phyloP scores from a whole-genome alignment of 768 basidiomycete genomes.

The Trametopsis cervina region DNA sequence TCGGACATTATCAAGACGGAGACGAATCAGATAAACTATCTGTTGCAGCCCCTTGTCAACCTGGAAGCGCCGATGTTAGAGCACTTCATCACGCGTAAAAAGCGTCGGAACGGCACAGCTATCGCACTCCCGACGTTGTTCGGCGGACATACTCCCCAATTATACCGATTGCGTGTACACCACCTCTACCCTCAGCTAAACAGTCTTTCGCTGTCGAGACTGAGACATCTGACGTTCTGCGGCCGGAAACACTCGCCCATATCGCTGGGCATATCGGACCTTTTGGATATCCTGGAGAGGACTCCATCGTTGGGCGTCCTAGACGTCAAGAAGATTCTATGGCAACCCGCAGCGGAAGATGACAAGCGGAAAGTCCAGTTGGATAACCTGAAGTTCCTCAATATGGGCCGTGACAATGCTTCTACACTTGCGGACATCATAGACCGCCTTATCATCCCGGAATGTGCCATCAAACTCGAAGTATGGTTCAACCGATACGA shows the following conservation, averaged over 20 bases:
- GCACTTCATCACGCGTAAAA: slow-evolving; percentile 18
- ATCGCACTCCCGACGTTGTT: slow-evolving; percentile 19
- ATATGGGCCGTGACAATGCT: slow-evolving; percentile 19
- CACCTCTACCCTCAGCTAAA: slow-evolving; percentile 16
- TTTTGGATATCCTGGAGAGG: slow-evolving; percentile 20
- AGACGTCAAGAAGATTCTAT: slow-evolving; percentile 16
- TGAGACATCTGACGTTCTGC: slow-evolving; percentile 17
- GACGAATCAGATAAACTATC: slow-evolving; percentile 12
- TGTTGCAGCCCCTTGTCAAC: slow-evolving; percentile 15
- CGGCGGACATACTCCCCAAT: slow-evolving; percentile 16
- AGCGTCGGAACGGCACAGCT: slow-evolving; percentile 12
- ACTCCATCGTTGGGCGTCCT: slow-evolving; percentile 19
- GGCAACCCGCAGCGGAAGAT: slow-evolving; percentile 13
- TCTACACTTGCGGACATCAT: slow-evolving; percentile 15
- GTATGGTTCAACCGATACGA: slow-evolving; percentile 20
- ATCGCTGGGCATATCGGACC: slow-evolving; percentile 15
- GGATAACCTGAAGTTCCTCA: slow-evolving; percentile 16
- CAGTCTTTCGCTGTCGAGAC: slow-evolving; percentile 12
- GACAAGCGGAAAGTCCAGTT: slow-evolving; percentile 17
- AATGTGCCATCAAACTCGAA: slow-evolving; percentile 18
- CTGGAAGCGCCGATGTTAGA: slow-evolving; percentile 19
- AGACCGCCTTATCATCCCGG: slow-evolving; percentile 17
- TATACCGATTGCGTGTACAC: slow-evolving; percentile 16
- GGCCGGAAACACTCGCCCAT: slow-evolving; percentile 20
- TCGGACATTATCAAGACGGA: slow-evolving; percentile 16